Evolutionary conservation across 2,329 filamentous ascomycete species (phyloP), one percentile per base, ranked within the genome.

Genomic region (Ilyonectria mors-panacis): DNA sequence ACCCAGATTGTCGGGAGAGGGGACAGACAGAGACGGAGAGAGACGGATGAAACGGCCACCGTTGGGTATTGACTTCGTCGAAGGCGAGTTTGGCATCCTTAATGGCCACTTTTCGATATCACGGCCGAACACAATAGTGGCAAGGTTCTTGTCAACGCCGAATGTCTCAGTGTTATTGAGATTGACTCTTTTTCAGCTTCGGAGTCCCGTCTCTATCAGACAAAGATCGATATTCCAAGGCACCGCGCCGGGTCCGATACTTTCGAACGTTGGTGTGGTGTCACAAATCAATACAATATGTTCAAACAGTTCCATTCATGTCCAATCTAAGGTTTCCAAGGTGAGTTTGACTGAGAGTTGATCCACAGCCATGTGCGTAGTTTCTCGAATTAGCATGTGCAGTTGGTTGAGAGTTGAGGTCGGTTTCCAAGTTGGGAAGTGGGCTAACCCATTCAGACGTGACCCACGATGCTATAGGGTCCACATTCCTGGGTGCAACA

Each of bases 161-260:
- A 53, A 45, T 62, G 58, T 66, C 58, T 62, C 45, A 44, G 21
- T 33, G 13, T 13, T 55, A 65, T 61, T 55, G 44, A 50, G 30
- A 50, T 19, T 61, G 58, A 37, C 23, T 61, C 30, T 57, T 4
- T 4, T 47, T 51, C 51, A 56, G 51, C 54, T 61, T 59, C 58
- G 59, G 45, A 56, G 30, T 42, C 21, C n/a, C 28, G 23, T 45
- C 30, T 28, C 39, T 44, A 19, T 42, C 51, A 35, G 21, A 35
- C 30, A 9, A 39, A 26, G 23, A 37, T 9, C 30, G 44, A 23
- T 55, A 62, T 48, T 39, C 23, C 26, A 26, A 12, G 8, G 28
- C 37, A 33, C 9, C 47, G 19, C 42, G 19, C 39, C 42, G 58
- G 44, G 30, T 35, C 39, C 48, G 42, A 51, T 45, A 45, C 26